A percentile compares a stretch with the other conserved stretches of the same genome.
Evolutionary conservation across 2,329 filamentous ascomycete species (phyloP).

Genomic region (Tolypocladium ophioglossoides): DNA sequence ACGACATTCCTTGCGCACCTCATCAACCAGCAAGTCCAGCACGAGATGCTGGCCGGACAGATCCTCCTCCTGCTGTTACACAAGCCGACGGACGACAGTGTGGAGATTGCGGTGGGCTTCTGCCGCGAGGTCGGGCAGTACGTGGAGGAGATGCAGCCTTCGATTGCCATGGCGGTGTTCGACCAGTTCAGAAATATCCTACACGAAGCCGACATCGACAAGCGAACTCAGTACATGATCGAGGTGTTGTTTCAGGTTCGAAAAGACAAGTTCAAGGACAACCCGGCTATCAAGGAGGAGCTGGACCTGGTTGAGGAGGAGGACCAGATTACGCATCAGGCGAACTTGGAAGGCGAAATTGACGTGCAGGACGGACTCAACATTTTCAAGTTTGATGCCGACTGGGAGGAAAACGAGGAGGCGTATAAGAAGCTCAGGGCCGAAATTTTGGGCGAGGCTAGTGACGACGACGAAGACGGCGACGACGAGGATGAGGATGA

Average conservation of each 20-base stretch:
- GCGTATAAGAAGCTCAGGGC: constrained; percentile 85
- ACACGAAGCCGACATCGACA: constrained; percentile 94
- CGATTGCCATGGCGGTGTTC: constrained; percentile 82
- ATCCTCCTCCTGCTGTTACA: constrained; percentile 85
- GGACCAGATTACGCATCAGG: constrained; percentile 88
- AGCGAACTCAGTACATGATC: constrained; percentile 98
- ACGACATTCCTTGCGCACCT: constrained; percentile 93
- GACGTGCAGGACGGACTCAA: constrained; percentile 83
- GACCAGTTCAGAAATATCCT: constrained; percentile 93
- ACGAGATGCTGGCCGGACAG: constrained; percentile 88
- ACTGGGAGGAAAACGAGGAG: constrained; percentile 86
- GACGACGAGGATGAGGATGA: constrained; percentile 48
- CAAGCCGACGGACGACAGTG: constrained; percentile 93
- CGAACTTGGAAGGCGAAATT: constrained; percentile 73
- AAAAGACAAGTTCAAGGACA: constrained; percentile 94
- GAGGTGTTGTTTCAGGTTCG: constrained; percentile 94
- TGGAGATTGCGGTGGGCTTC: constrained; percentile 92
- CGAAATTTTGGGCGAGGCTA: constrained; percentile 90
- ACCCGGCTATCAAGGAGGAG: constrained; percentile 82
- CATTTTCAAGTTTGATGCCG: constrained; percentile 85
- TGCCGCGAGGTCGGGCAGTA: constrained; percentile 90
- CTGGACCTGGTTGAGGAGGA: constrained; percentile 94
- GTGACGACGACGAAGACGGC: constrained; percentile 62
- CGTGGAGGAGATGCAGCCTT: constrained; percentile 85
- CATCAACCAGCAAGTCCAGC: constrained; percentile 90